Base-by-base conservation (phyloP, 179 eudicot species). In the Sideroxylon spinosum region DNA sequence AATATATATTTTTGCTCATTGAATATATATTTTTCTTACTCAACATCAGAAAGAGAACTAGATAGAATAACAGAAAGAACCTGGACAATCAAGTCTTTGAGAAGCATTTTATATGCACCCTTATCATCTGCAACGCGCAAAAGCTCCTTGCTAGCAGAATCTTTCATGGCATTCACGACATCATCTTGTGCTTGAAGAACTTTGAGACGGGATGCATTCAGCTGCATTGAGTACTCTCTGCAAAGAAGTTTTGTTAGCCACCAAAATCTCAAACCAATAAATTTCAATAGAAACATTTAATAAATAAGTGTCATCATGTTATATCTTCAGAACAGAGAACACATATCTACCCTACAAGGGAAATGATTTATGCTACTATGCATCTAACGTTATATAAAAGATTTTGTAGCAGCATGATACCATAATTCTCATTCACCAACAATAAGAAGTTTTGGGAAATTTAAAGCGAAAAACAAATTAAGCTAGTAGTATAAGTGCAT, bases 141-240 rank as follows among this genome's bases (percentile, higher is more conserved):
- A 76, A 91, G 88, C 71, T 86, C 94, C 80, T 85, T 85, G 56
- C 75, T 78, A 50, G 91, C 83, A 25, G 85, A 70, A 29, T 86
- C 90, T 76, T 87, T 91, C 94, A 89, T 83, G 55, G 46, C 86
- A 80, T 71, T 87, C 25, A 89, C 87, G 68, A 89, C 37, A 44
- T 86, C 91, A 77, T 91, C 94, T 84, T 88, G 90, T 29, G 87
- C 86, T 69, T 89, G 92, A 55, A 91, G 86, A 73, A 85, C 86
- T 79, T 89, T 86, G 71, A 91, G 79, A 16, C 94, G 91, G 5
- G 92, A 78, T 46, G 89, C 87, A 78, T 86, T 89, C 48, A 91
- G 76, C 81, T 89, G 94, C 91, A 85, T 91, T 1, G 94, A 91
- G 81, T 89, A 89, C 82, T 91, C 92, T 50, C 92, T 91, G 85